A percentile compares a stretch with the other conserved stretches of the same genome.
Conservation (phyloP, 495 filamentous ascomycete genomes). For the Niebla homalea region DNA sequence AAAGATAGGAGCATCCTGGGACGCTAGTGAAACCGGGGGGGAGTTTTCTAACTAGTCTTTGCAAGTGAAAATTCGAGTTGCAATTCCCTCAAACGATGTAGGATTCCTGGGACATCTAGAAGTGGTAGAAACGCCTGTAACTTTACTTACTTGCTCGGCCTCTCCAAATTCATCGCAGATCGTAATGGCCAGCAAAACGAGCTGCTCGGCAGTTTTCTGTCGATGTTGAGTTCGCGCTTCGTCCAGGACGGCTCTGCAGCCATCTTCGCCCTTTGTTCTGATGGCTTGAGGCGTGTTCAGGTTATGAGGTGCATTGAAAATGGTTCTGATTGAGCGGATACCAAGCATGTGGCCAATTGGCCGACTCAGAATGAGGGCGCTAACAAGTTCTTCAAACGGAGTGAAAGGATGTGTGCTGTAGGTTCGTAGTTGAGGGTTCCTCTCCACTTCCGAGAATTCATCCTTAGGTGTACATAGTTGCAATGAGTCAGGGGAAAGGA, state of each 20-base stretch:
- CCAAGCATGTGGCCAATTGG: constrained; percentile 24
- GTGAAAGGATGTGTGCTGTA: constrained; percentile 19
- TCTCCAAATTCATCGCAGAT: constrained; percentile 4
- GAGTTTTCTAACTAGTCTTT: too few species aligned
- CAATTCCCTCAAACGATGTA: too few species aligned
- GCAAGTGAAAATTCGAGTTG: too few species aligned
- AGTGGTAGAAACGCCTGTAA: too few species aligned
- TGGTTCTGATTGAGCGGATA: constrained; percentile 21
- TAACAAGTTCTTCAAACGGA: constrained; percentile 24
- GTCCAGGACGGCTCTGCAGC: constrained; percentile 10
- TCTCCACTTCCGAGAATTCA: constrained; percentile 16
- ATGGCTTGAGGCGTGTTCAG: constrained; percentile 18
- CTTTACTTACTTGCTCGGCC: constrained; percentile 2
- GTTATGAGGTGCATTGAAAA: constrained; percentile 23
- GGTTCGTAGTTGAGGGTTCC: constrained; percentile 1
- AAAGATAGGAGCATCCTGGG: too few species aligned
- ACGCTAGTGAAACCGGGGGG: too few species aligned
- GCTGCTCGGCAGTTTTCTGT: constrained; percentile 17
- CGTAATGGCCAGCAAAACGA: constrained; percentile 9
- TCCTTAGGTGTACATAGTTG: constrained; percentile 22
- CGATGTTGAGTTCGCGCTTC: constrained; percentile 17
- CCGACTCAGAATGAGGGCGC: constrained; percentile 21
- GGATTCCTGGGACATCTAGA: too few species aligned
- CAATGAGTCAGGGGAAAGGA: constrained; percentile 17
- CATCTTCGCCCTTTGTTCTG: constrained; percentile 14